Evolutionary conservation across 352 stramenopile species (phyloP), one percentile per base, ranked within the genome.

Genomic region (Lagenidium giganteum): DNA sequence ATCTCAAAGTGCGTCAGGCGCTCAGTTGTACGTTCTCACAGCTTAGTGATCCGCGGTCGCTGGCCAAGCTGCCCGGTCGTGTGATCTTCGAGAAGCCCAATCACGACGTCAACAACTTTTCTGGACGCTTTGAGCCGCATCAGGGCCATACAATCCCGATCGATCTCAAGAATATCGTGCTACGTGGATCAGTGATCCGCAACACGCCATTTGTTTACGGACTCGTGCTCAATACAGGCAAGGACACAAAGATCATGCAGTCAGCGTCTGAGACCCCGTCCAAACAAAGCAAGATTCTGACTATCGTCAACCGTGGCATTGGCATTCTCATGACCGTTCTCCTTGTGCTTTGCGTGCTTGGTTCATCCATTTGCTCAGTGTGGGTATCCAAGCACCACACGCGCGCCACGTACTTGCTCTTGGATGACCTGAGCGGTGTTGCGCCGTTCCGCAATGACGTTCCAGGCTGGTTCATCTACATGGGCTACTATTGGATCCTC

Each of bases 161-260:
- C 34, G 82, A 93, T 43, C 54, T 92, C 22, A 95, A 93, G 57
- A 93, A 90, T 44, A 71, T 93, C 41, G 75, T 61, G 18, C 40
- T 95, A 29, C 73, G 81, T 3, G 81, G 82, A 4, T 93, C 70
- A 8, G 73, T 91, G n/a, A 91, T 93, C 33, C 78, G 77, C 20
- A 95, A 93, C 55, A 87, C 79, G 11, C 62, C 74, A 4, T 90
- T 80, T 28, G 64, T 82, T 5, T 90, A 91, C 32, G 79, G 79
- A 0, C 63, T 92, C 21, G 83, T 95, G 20, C 49, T 92, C 18
- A 95, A 93, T 48, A 92, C 83, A 2, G 81, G 81, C 26, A 55
- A 49, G 2, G 83, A 93, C 50, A 92, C 81, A 26, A 95, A 93
- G 61, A 89, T 95, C 65, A 95, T 92, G 83, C 81, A 95, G 51